phyloP scores from a whole-genome alignment of 2,329 filamentous ascomycete species.

The Pseudophaeomoniella oleicola region DNA sequence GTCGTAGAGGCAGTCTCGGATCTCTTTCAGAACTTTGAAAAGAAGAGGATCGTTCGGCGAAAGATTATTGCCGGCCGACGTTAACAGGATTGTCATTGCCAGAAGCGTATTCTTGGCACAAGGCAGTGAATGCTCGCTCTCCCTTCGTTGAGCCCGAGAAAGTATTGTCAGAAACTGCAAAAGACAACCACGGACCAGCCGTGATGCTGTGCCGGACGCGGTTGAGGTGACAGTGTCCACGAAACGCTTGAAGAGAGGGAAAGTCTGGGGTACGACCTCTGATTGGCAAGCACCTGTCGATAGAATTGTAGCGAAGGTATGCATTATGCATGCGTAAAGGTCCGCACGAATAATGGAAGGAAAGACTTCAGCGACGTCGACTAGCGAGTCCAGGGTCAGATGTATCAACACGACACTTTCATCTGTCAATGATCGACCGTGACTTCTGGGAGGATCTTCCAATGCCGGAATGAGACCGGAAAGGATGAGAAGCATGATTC shows the following conservation, averaged over 20 bases:
- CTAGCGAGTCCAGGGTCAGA: constrained; percentile 70
- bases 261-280: constrained; percentile 72
- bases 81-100: constrained; percentile 78
- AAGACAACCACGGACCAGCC: constrained; percentile 71
- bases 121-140: constrained; percentile 57
- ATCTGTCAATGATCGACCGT: constrained; percentile 33
- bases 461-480: constrained; percentile 77
- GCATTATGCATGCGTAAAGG: constrained; percentile 86
- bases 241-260: constrained; percentile 87
- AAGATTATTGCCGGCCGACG: constrained; percentile 59
- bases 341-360: constrained; percentile 94
- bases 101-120: constrained; percentile 91
- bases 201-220: constrained; percentile 32
- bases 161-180: constrained; percentile 66
- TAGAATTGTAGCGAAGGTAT: constrained; percentile 89
- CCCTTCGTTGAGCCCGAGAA: constrained; percentile 31
- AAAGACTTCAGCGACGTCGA: constrained; percentile 90
- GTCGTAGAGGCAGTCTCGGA: constrained; percentile 64
- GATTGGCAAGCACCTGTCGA: constrained; percentile 78
- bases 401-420: constrained; percentile 71
- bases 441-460: constrained; percentile 19
- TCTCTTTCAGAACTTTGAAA: constrained; percentile 59
- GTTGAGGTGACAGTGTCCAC: constrained; percentile 44
- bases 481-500: constrained; percentile 88
- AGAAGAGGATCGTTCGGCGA: constrained; percentile 62